Base-by-base conservation (phyloP, 352 stramenopile genomes). In the Phytophthora ohioensis region DNA sequence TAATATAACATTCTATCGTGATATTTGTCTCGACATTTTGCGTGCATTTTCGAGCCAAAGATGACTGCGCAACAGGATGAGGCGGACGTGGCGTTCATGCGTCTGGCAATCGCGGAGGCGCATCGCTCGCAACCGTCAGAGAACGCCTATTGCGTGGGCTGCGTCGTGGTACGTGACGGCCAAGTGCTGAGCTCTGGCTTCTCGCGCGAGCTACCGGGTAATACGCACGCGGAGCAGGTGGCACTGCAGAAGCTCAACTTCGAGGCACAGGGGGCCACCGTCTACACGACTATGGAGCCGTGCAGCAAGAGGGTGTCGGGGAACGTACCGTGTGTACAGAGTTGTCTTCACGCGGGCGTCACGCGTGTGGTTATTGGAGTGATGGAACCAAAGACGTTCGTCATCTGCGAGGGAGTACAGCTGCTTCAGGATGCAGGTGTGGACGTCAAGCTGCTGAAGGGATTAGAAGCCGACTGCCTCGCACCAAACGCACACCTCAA, bases 251-350 rank as follows among this genome's bases (percentile, higher is more conserved):
- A 96, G 75, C 85, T 97, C 46, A 73, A 73, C 53, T 93, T 93
- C 38, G 60, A 90, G 34, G 91, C 90, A 9, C 32, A 60, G 2
- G 81, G 75, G 17, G 72, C 84, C n/a, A 95, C 88, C 3, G 76
- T 97, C 31, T 97, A 95, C 77, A 95, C 89, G 27, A 96, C 89
- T 10, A 97, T 97, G 91, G 91, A 97, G 83, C 89, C 91, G 3
- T 97, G 91, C 72, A 95, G 87, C 76, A 79, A 68, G 65, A 80
- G 91, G n/a, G 75, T 95, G n/a, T 96, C 89, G 9, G 90, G 88
- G 2, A 96, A 96, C 51, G 80, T 81, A 39, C 81, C 89, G 12
- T 97, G 91, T 64, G 91, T 95, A 8, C 78, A 91, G 58, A 92
- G 78, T 52, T 95, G 90, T 35, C 81, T 96, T 51, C 84, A 79